phyloP scores from a whole-genome alignment of 345 rosid species.

The Turnera subulata region DNA sequence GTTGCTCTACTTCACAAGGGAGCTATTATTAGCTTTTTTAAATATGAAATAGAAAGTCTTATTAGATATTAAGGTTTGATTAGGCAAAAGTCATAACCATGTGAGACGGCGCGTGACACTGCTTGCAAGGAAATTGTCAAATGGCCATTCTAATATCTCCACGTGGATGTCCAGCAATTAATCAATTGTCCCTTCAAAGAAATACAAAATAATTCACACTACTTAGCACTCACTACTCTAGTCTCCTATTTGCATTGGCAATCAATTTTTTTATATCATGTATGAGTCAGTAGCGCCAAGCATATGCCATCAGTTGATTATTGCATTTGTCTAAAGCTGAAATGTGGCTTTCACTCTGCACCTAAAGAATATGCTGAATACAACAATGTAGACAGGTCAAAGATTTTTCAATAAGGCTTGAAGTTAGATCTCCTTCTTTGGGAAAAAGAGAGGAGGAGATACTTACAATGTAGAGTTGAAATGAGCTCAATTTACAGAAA shows the following conservation, averaged over 20 bases:
- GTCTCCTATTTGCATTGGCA: not conserved
- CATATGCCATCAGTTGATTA: not conserved
- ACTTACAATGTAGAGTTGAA: not conserved
- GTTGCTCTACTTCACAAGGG: no score
- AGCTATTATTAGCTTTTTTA: not conserved
- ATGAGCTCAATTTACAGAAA: not conserved
- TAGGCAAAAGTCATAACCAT: constrained; percentile 7
- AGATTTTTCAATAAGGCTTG: not conserved
- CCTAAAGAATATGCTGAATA: not conserved
- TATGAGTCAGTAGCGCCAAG: no score
- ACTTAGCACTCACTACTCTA: not conserved
- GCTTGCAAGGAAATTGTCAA: constrained; percentile 20
- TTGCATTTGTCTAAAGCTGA: not conserved
- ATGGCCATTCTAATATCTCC: constrained; percentile 28
- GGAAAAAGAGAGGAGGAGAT: not conserved
- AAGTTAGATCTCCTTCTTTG: not conserved
- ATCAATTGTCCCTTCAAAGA: constrained; percentile 8
- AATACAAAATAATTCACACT: not conserved
- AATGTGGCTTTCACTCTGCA: not conserved
- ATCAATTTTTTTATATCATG: no score
- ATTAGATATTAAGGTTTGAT: not conserved
- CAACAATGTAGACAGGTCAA: not conserved
- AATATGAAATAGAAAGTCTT: not conserved
- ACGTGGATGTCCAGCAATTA: constrained; percentile 28
- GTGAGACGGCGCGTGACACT: not conserved